Conservation (phyloP, 192 early-diverging fungal genomes). For the Paraglomus occultum region DNA sequence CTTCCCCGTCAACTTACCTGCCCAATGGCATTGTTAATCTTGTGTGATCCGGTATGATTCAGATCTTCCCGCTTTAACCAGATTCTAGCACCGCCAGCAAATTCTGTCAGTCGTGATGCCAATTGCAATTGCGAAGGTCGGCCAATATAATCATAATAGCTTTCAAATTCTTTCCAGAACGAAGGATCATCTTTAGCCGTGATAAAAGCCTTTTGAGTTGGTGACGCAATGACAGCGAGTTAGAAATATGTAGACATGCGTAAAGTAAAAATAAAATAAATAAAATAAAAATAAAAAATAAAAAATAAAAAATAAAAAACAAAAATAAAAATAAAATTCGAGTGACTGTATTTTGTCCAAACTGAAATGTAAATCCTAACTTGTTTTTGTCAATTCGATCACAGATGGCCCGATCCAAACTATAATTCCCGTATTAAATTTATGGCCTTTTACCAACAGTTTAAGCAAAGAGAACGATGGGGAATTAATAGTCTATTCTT, state of each 20-base stretch:
- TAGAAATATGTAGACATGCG: no score
- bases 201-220: conserved; percentile 79
- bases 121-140: conserved; percentile 86
- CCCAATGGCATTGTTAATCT: conserved; percentile 98
- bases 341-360: no score
- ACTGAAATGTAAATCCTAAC: no score
- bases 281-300: neutral
- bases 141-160: conserved; percentile 89
- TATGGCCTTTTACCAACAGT: no score
- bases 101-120: conserved; percentile 81
- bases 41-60: conserved; percentile 99
- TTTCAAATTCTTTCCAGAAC: conserved; percentile 93
- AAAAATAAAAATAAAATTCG: no score
- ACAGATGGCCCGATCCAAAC: no score
- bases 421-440: no score
- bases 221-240: no score
- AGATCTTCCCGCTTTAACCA: conserved; percentile 99
- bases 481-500: no score
- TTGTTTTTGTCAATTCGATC: no score
- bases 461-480: no score
- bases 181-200: conserved; percentile 78
- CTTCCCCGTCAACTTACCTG: conserved; percentile 46
- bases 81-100: conserved; percentile 81
- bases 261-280: conserved; percentile 4
- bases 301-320: no score